phyloP scores from a whole-genome alignment of 768 basidiomycete genomes.

The Serendipita sp. region DNA sequence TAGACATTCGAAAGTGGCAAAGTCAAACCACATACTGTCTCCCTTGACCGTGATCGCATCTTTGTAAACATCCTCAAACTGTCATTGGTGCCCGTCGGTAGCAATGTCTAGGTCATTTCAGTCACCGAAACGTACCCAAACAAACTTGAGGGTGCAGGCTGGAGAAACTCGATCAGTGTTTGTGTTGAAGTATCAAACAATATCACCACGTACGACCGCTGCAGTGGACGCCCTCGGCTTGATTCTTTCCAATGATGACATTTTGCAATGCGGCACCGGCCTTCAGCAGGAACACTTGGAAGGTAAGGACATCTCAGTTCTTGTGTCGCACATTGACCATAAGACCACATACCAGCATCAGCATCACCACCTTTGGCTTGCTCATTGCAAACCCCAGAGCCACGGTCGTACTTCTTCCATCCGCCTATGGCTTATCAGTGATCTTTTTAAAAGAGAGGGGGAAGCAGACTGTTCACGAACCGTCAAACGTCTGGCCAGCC shows the following conservation, averaged over 20 bases:
- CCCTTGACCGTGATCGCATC: constrained; percentile 30
- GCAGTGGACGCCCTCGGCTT: constrained; percentile 28
- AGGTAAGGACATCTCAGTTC: constrained; percentile 13
- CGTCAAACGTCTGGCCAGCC: neutral
- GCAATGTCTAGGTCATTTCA: too few relatives aligned
- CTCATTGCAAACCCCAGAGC: constrained; percentile 25
- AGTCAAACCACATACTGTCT: constrained; percentile 20
- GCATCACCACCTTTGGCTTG: constrained; percentile 27
- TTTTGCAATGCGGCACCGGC: constrained; percentile 27
- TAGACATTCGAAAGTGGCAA: neutral
- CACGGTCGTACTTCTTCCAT: constrained; percentile 19
- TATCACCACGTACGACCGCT: constrained; percentile 13
- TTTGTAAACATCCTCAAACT: constrained; percentile 22
- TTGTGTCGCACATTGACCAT: constrained; percentile 14
- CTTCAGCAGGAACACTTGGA: constrained; percentile 25
- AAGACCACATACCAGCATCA: constrained; percentile 17
- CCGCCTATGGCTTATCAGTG: neutral
- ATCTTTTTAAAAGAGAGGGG: too few relatives aligned
- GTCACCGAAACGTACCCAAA: constrained; percentile 6
- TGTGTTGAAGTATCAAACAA: neutral
- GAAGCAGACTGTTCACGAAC: neutral
- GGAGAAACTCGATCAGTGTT: neutral
- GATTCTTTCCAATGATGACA: constrained; percentile 28
- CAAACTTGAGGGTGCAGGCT: constrained; percentile 4
- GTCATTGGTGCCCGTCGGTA: too few relatives aligned